Base-by-base conservation (phyloP, 345 rosid genomes). In the Iberis pinnata region DNA sequence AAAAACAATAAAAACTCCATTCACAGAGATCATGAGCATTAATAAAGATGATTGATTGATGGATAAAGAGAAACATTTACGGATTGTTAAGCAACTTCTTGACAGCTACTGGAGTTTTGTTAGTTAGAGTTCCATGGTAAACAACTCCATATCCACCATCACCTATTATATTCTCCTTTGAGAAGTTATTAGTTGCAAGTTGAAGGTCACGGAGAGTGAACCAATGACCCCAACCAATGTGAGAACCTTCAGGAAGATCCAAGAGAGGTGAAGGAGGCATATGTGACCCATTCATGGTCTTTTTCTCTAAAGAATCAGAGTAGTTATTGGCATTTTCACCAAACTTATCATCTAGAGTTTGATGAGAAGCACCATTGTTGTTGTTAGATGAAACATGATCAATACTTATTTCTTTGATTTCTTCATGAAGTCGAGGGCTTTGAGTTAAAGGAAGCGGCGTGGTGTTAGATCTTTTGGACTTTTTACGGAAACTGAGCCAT, bases 81-180 rank as follows among this genome's bases (percentile, higher is more conserved):
- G 87, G 81, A 73, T 84, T 82, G 62, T 90, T 90, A 18, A 90
- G 92, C 50, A 90, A 79, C 76, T 90, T 90, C 73, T 90, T 90
- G 67, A 90, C 92, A 56, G 98, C 98, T 24, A 87, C 96, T 47
- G 85, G 75, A 38, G 78, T 71, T 36, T 89, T 84, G 62, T 90
- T 87, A 32, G 78, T 61, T 37, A 90, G 46, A 64, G 73, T 72
- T 44, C 95, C 98, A 56, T 67, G 78, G 74, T 84, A 90, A 53
- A 90, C 96, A 69, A 90, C 80, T 61, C 98, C 98, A 62, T 87
- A 90, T 9, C 98, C 98, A 44, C 98, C 98, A 69, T 87, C 98
- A 50, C 98, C 98, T 8, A 90, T 84, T 43, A 87, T 73, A 61
- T 82, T 84, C 57, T 87, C 95, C 71, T 74, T 84, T 6, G 92